Percentiles rank a stretch among this genome's conserved stretches.
Evolutionary conservation across 2,329 filamentous ascomycete species (phyloP).

Genomic region (Botrytis aclada): DNA sequence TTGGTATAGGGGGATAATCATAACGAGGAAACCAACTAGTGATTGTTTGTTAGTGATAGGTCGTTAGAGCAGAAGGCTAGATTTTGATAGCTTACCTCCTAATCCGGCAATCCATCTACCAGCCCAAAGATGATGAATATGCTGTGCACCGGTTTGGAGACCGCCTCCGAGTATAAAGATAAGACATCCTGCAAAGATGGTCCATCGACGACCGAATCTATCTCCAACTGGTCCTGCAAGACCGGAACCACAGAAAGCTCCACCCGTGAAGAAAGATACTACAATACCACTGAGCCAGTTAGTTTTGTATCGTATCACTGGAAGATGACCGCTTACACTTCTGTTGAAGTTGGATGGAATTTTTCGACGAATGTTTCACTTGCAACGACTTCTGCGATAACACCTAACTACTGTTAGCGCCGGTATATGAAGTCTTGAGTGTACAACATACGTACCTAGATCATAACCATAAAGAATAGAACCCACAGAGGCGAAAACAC

Average conservation of each 20-base stretch:
- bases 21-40: constrained; percentile 20
- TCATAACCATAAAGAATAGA: constrained; percentile 56
- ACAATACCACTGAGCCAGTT: constrained; percentile 59
- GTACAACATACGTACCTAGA: constrained; percentile 46
- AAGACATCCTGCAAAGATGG: constrained; percentile 67
- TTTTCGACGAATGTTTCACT: constrained; percentile 44
- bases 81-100: constrained; percentile 40
- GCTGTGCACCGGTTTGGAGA: constrained; percentile 67
- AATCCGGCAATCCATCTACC: constrained; percentile 68
- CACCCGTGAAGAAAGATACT: constrained; percentile 73
- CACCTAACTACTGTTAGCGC: constrained; percentile 18
- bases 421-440: constrained; percentile 19
- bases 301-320: background rate
- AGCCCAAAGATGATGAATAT: constrained; percentile 60
- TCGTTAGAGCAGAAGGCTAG: no score
- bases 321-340: constrained; percentile 29
- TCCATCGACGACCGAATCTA: constrained; percentile 63
- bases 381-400: constrained; percentile 41
- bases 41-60: background rate
- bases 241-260: constrained; percentile 59
- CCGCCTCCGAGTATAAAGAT: constrained; percentile 70
- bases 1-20: constrained; percentile 44
- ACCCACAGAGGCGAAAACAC: constrained; percentile 52
- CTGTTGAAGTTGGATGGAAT: constrained; percentile 39
- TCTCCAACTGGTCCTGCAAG: constrained; percentile 49